A percentile compares a stretch with the other conserved stretches of the same genome.
These are phyloP conservation scores for Colletotrichum tanaceti DNA, from an alignment of 2,329 filamentous ascomycete genomes.

Conservation along the genomic window DNA sequence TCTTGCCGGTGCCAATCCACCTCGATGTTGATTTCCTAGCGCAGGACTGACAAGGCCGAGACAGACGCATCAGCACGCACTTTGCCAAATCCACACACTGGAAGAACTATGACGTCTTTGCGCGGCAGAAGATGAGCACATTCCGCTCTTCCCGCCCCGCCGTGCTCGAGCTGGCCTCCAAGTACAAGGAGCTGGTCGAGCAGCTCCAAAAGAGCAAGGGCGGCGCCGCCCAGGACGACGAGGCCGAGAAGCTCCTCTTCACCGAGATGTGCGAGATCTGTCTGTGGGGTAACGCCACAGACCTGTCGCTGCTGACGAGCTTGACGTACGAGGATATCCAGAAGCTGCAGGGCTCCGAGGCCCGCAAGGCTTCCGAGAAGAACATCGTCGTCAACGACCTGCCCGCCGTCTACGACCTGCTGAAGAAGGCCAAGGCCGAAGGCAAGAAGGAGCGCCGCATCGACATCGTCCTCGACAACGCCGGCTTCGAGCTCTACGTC, in stretches of 20 bases:
- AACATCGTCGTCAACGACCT: slow-evolving; percentile 95
- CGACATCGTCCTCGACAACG: slow-evolving; percentile 96
- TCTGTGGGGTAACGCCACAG: slow-evolving; percentile 96
- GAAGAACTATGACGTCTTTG: slow-evolving; percentile 91
- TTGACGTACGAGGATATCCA: slow-evolving; percentile 96
- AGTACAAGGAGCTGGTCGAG: slow-evolving; percentile 78
- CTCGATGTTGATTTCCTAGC: not conserved
- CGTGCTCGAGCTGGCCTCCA: slow-evolving; percentile 82
- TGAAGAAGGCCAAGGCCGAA: slow-evolving; percentile 73
- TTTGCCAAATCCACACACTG: slow-evolving; percentile 84
- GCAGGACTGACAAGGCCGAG: slow-evolving; percentile 36
- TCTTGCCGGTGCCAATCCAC: no score
- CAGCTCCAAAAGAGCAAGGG: slow-evolving; percentile 70
- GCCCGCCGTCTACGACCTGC: slow-evolving; percentile 73
- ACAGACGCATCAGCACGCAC: slow-evolving; percentile 78
- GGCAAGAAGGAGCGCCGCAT: slow-evolving; percentile 78
- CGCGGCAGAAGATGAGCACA: slow-evolving; percentile 88
- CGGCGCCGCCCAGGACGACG: slow-evolving; percentile 65
- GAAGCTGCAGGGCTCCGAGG: slow-evolving; percentile 90
- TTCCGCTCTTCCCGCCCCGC: slow-evolving; percentile 92
- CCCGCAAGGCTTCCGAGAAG: slow-evolving; percentile 86
- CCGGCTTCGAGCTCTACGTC: slow-evolving; percentile 96
- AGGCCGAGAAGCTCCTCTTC: slow-evolving; percentile 83
- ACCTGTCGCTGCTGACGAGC: slow-evolving; percentile 89
- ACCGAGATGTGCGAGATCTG: slow-evolving; percentile 96